Evolutionary conservation across 176 grass and related monocot genomes (phyloP).

Genomic region (Aegilops longissima): DNA sequence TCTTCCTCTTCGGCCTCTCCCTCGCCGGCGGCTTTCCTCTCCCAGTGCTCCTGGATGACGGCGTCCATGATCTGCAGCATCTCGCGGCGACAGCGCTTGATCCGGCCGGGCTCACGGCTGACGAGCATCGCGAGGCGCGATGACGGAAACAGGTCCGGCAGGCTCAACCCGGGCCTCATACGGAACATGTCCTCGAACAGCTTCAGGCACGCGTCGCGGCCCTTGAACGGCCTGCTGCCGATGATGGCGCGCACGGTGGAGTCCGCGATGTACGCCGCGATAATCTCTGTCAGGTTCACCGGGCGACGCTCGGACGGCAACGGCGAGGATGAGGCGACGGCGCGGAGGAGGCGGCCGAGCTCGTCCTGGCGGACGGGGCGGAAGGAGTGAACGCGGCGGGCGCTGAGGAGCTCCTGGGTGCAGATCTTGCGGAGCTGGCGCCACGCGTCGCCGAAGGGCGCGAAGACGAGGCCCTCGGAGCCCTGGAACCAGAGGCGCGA

Average conservation of each 20-base stretch:
- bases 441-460: conserved; percentile 56
- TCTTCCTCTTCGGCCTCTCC: conserved; percentile 22
- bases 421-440: conserved; percentile 58
- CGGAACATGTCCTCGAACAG: conserved; percentile 32
- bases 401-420: conserved; percentile 39
- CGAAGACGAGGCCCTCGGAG: conserved; percentile 47
- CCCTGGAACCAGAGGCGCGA: conserved; percentile 24
- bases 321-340: background rate
- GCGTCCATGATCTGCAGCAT: conserved; percentile 36
- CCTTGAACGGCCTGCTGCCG: conserved; percentile 32
- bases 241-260: conserved; percentile 51
- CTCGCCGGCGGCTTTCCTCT: background rate
- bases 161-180: conserved; percentile 48
- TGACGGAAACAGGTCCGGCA: conserved; percentile 63
- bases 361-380: conserved; percentile 13
- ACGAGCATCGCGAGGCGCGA: conserved; percentile 44
- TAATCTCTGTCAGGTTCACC: conserved; percentile 16
- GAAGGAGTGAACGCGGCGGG: conserved; percentile 50
- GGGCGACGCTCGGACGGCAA: too few relatives aligned
- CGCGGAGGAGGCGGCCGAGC: conserved; percentile 27
- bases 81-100: conserved; percentile 20
- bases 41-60: conserved; percentile 41
- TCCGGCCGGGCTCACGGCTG: conserved; percentile 5
- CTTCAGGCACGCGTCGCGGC: conserved; percentile 31
- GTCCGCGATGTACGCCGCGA: conserved; percentile 21